phyloP scores from a whole-genome alignment of 116 monocot genomes.

The Papilionanthe hybrid region DNA sequence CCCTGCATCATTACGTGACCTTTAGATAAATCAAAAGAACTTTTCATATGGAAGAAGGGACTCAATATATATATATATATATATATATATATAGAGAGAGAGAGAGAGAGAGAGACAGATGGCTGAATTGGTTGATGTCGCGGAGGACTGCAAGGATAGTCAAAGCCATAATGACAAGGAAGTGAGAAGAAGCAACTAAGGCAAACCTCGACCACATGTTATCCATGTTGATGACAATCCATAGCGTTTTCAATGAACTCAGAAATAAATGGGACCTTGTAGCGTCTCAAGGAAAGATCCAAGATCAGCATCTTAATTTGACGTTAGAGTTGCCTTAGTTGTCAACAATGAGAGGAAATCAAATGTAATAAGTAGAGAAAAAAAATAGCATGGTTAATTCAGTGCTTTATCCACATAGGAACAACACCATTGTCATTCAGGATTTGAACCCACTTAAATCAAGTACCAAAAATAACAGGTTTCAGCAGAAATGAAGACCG shows the following conservation, averaged over 20 bases:
- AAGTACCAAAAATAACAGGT: background rate
- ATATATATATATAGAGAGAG: no score
- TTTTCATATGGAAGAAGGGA: background rate
- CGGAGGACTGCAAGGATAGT: no score
- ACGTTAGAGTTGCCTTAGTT: background rate
- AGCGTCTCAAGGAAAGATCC: background rate
- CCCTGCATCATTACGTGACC: no score
- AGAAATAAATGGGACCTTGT: background rate
- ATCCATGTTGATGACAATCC: background rate
- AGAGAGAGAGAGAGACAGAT: no score
- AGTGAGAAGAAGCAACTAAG: no score
- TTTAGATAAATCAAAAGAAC: slow-evolving; percentile 3
- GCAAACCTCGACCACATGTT: no score
- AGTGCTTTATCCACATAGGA: background rate
- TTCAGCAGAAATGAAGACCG: background rate
- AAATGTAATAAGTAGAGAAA: background rate
- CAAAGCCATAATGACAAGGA: no score
- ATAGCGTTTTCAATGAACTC: background rate
- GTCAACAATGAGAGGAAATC: background rate
- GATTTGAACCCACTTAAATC: background rate
- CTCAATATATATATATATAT: no score
- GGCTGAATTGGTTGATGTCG: no score
- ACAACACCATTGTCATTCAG: background rate
- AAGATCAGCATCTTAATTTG: background rate
- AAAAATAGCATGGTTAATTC: background rate